Conservation (phyloP, 2,329 filamentous ascomycete species). For the Canariomyces notabilis region DNA sequence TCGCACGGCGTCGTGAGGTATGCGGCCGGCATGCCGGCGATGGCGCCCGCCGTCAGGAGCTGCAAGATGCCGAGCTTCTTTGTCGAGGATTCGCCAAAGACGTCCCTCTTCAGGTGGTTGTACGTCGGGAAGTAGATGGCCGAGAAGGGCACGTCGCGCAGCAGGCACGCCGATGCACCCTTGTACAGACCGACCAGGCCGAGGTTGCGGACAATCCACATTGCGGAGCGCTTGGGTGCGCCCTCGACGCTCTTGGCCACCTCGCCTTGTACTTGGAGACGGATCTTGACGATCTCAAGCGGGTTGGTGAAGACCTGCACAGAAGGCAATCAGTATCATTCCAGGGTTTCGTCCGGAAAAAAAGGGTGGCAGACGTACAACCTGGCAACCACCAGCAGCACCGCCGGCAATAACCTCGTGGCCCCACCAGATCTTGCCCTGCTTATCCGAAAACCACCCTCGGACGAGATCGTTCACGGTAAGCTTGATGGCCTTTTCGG, state of each 20-base stretch:
- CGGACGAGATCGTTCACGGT: constrained; percentile 95
- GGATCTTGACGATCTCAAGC: constrained; percentile 98
- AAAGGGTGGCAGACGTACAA: constrained; percentile 61
- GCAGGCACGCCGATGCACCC: constrained; percentile 86
- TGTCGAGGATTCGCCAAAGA: constrained; percentile 82
- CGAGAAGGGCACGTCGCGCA: constrained; percentile 96
- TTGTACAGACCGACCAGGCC: constrained; percentile 95
- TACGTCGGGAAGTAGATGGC: constrained; percentile 99
- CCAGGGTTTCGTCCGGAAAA: background rate
- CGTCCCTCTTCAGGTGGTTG: constrained; percentile 85
- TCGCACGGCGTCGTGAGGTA: constrained; percentile 97
- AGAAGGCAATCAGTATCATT: constrained; percentile 7
- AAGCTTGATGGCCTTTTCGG: constrained; percentile 98
- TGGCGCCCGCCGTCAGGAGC: constrained; percentile 89
- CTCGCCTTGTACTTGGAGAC: constrained; percentile 94
- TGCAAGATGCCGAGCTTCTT: constrained; percentile 89
- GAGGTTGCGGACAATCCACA: constrained; percentile 96
- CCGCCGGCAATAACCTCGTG: constrained; percentile 85
- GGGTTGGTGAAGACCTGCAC: constrained; percentile 89
- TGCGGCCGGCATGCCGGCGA: constrained; percentile 84
- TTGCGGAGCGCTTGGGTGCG: constrained; percentile 80
- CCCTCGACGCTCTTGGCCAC: constrained; percentile 81
- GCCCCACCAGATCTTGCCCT: constrained; percentile 64
- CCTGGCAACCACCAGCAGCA: constrained; percentile 87
- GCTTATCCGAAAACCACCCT: constrained; percentile 65